Evolutionary conservation across 2,329 filamentous ascomycete genomes (phyloP), one percentile per base, ranked within the genome.

Genomic region (Ramularia endophylla): DNA sequence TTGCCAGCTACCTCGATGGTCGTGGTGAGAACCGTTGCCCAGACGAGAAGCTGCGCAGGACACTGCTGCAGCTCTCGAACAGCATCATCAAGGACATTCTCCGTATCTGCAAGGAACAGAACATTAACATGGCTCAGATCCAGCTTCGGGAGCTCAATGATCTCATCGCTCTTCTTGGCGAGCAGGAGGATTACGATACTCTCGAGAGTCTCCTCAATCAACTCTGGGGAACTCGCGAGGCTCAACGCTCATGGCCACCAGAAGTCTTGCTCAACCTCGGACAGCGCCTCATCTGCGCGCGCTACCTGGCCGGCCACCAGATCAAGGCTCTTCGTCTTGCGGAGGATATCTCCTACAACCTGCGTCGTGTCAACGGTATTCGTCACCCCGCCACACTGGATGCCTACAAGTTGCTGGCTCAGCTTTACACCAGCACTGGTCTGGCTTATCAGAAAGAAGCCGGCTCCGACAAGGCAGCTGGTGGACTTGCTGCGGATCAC

Each of bases 321-420:
- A 59, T 67, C 46, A 61, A 62, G 2, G 65, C 69, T 8, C 64
- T 69, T 30, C 63, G 65, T 37, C 67, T 77, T 2, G 70, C 67
- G 56, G 73, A 73, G 52, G 70, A 73, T 53, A 74, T 77, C 42
- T 70, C 69, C 28, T 77, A 77, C 63, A 77, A 77, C 53, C 64
- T 75, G 47, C 69, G 70, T 8, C 70, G 73, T 16, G 71, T 72
- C 5, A 72, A 72, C 57, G 73, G 73, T 3, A 65, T 66, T 20
- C 64, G 66, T 7, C 66, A 73, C 32, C 63, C 64, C 0, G 61
- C 68, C 19, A 74, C 72, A 0, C 54, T 75, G 38, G 68, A 74
- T 40, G 69, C 72, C 50, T 72, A 66, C 46, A 67, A 68, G 48
- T 59, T 75, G 8, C 66, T 76, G 4, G 70, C 71, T 0, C 61